Evolutionary conservation across 1,284 basidiomycete species (phyloP).

Genomic region (Sanghuangporus sanghuang): DNA sequence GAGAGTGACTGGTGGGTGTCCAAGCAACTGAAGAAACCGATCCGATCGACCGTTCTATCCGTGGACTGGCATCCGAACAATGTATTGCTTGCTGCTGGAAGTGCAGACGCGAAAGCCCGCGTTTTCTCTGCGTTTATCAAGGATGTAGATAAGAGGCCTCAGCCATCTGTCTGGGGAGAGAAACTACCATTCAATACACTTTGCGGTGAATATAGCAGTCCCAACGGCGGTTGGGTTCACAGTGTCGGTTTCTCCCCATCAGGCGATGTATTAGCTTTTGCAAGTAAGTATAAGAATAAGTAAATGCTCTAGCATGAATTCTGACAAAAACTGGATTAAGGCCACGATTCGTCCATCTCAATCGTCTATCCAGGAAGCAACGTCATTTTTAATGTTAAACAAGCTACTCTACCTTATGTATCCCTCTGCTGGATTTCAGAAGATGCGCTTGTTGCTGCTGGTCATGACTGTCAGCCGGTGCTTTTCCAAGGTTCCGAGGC

Average conservation of each 20-base stretch:
- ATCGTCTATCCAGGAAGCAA: slow-evolving; percentile 83
- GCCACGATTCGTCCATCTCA: slow-evolving; percentile 87
- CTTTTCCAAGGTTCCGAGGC: slow-evolving; percentile 69
- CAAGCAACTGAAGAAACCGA: slow-evolving; percentile 95
- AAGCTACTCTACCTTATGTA: slow-evolving; percentile 74
- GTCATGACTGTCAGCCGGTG: slow-evolving; percentile 96
- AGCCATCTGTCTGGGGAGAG: slow-evolving; percentile 92
- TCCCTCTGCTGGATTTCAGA: slow-evolving; percentile 85
- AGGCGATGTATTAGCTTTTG: slow-evolving; percentile 90
- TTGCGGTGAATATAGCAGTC: slow-evolving; percentile 89
- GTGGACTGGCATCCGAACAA: slow-evolving; percentile 99
- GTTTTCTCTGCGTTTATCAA: slow-evolving; percentile 99
- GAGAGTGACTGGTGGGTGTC: slow-evolving; percentile 99
- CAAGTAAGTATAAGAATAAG: slow-evolving; percentile 50
- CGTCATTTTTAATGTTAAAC: slow-evolving; percentile 66
- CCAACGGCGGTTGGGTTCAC: slow-evolving; percentile 96
- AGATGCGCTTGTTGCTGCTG: slow-evolving; percentile 81
- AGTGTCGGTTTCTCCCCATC: slow-evolving; percentile 93
- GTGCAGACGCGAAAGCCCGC: slow-evolving; percentile 92
- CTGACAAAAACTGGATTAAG: slow-evolving; percentile 32
- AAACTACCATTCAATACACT: slow-evolving; percentile 97
- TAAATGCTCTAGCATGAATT: background rate
- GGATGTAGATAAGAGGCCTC: slow-evolving; percentile 94
- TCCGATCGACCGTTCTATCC: slow-evolving; percentile 87
- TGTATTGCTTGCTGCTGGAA: slow-evolving; percentile 90